These are phyloP conservation scores for Gastroboletus turbinatus DNA, from an alignment of 1,284 basidiomycete genomes.

Conservation along the genomic window DNA sequence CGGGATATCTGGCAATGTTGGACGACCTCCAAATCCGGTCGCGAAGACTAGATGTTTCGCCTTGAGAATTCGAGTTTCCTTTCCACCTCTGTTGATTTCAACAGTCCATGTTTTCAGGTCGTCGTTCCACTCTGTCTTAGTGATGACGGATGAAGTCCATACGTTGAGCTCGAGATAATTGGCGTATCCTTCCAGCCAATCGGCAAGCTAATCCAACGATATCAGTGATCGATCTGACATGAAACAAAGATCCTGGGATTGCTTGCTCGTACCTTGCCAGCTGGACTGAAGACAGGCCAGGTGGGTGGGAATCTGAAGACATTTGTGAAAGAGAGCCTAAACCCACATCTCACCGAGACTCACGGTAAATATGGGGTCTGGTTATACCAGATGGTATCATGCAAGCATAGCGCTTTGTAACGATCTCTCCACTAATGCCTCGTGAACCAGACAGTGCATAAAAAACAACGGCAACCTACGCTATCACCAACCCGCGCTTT, in stretches of 20 bases:
- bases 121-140: slow-evolving; percentile 38
- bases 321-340: not conserved
- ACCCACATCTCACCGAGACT: not conserved
- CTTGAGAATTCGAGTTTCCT: slow-evolving; percentile 29
- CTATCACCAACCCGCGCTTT: slow-evolving; percentile 37
- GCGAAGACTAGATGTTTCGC: slow-evolving; percentile 42
- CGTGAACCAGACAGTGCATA: slow-evolving; percentile 3
- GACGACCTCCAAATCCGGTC: slow-evolving; percentile 40
- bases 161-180: slow-evolving; percentile 54
- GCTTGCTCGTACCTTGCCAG: slow-evolving; percentile 27
- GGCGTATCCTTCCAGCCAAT: slow-evolving; percentile 62
- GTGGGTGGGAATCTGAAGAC: slow-evolving; percentile 35
- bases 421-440: slow-evolving; percentile 33
- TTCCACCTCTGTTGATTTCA: slow-evolving; percentile 31
- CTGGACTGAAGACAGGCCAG: slow-evolving; percentile 43
- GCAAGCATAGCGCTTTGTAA: slow-evolving; percentile 33
- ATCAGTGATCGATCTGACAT: not conserved
- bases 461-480: slow-evolving; percentile 6
- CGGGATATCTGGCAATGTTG: slow-evolving; percentile 34
- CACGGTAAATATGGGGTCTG: slow-evolving; percentile 31
- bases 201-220: slow-evolving; percentile 42
- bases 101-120: slow-evolving; percentile 38
- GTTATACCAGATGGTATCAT: slow-evolving; percentile 30
- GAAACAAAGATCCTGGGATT: not conserved
- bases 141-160: slow-evolving; percentile 50